phyloP scores from a whole-genome alignment of 352 stramenopile species.

The Globisporangium iwayamae region DNA sequence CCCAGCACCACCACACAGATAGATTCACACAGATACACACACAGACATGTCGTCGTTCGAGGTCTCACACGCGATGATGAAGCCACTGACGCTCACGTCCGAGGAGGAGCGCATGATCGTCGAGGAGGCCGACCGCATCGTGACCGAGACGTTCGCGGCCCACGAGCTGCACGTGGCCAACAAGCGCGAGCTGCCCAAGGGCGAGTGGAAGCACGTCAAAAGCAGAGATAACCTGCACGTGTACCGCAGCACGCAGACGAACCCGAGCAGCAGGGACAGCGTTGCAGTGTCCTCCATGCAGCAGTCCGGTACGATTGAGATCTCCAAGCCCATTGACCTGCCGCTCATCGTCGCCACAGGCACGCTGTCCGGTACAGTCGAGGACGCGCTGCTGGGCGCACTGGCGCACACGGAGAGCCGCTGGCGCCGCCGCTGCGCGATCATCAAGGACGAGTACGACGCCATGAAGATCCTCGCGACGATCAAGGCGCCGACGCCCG shows the following conservation, averaged over 20 bases:
- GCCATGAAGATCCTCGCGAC: conserved; percentile 31
- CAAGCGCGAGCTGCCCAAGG: conserved; percentile 18
- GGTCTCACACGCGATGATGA: conserved; percentile 12
- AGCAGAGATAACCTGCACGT: conserved; percentile 37
- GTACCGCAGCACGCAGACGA: conserved; percentile 13
- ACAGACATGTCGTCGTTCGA: background rate
- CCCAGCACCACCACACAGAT: background rate
- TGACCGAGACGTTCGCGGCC: conserved; percentile 11
- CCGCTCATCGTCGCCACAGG: conserved; percentile 30
- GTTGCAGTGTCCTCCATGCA: background rate
- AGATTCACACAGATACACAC: background rate
- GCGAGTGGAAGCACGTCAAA: conserved; percentile 35
- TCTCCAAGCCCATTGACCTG: conserved; percentile 3
- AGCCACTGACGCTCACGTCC: conserved; percentile 12
- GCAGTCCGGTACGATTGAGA: background rate
- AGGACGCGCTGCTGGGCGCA: conserved; percentile 41
- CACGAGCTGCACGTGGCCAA: conserved; percentile 5
- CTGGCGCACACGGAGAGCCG: conserved; percentile 34
- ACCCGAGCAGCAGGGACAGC: background rate
- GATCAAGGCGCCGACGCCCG: conserved; percentile 25
- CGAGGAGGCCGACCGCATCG: conserved; percentile 4
- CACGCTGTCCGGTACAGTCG: conserved; percentile 31
- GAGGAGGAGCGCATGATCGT: conserved; percentile 11
- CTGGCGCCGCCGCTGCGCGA: conserved; percentile 29
- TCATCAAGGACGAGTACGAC: conserved; percentile 34